Conservation (phyloP, 108 stramenopile species). For the Pelagomonas calceolata region DNA sequence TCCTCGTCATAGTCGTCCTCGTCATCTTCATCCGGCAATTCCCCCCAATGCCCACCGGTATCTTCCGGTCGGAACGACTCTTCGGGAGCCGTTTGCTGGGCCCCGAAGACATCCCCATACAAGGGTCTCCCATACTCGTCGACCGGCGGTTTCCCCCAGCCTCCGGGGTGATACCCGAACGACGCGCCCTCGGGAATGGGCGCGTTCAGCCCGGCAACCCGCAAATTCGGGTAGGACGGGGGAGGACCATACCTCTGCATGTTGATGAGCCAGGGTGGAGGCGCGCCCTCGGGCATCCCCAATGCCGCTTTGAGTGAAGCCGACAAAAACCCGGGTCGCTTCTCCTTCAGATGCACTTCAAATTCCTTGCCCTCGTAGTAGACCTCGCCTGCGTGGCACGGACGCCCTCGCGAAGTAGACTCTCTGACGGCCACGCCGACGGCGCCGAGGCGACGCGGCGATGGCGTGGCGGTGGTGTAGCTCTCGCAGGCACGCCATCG, state of each 20-base stretch:
- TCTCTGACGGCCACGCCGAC: no score
- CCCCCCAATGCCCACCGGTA: slow-evolving; percentile 61
- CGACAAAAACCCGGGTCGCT: slow-evolving; percentile 43
- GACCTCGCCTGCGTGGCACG: no score
- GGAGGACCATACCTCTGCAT: slow-evolving; percentile 99
- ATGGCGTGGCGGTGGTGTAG: no score
- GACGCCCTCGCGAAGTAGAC: no score
- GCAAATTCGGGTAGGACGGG: slow-evolving; percentile 75
- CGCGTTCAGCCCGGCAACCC: slow-evolving; percentile 92
- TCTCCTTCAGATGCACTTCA: slow-evolving; percentile 48
- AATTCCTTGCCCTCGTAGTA: slow-evolving; percentile 98
- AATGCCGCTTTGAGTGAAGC: slow-evolving; percentile 65
- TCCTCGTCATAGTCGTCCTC: slow-evolving; percentile 50
- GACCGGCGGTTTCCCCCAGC: slow-evolving; percentile 98
- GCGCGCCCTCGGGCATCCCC: slow-evolving; percentile 60
- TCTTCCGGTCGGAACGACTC: slow-evolving; percentile 30
- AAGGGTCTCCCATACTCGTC: slow-evolving; percentile 76
- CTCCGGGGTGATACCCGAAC: slow-evolving; percentile 87
- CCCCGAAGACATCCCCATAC: slow-evolving; percentile 82
- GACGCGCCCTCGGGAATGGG: slow-evolving; percentile 75
- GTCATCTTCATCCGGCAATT: slow-evolving; percentile 48
- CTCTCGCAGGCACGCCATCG: no score
- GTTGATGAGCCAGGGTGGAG: slow-evolving; percentile 98
- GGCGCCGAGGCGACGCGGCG: no score
- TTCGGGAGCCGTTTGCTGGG: slow-evolving; percentile 23